Evolutionary conservation across 306 rosid species (phyloP), one percentile per base, ranked within the genome.

Genomic region (Boehmeria nivea): DNA sequence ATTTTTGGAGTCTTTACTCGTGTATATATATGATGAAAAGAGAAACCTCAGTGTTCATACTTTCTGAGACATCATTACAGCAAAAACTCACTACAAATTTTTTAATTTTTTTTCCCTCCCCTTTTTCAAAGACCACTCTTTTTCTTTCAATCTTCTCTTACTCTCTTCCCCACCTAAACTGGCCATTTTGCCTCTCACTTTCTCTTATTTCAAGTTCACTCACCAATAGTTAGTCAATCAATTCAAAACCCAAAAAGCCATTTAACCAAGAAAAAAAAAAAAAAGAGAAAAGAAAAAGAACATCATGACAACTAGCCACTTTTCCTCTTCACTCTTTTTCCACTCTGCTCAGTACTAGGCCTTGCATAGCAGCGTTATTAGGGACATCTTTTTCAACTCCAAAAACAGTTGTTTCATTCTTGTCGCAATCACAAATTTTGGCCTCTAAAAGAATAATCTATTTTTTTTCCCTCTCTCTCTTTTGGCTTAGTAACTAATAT

Each of bases 271-370:
- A n/a, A n/a, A n/a, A n/a, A n/a, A n/a, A n/a, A n/a, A n/a, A n/a
- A n/a, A n/a, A n/a, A n/a, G n/a, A n/a, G n/a, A n/a, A n/a, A n/a
- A n/a, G n/a, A n/a, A 12, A 66, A 63, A 72, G 31, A 66, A 68
- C 71, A 78, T 76, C 53, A 82, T 76, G 82, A 78, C 80, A 78
- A 71, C 76, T 65, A 57, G 40, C 66, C 57, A 49, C 85, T 78
- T 84, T n/a, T n/a, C n/a, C n/a, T n/a, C n/a, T n/a, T n/a, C n/a
- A n/a, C n/a, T n/a, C n/a, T n/a, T n/a, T 70, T 43, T 67, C n/a
- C 52, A 1, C 51, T 24, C 20, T 65, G 63, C 64, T 76, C 75
- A 13, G n/a, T n/a, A n/a, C n/a, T n/a, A n/a, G n/a, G n/a, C n/a
- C n/a, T n/a, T n/a, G n/a, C n/a, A n/a, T n/a, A n/a, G n/a, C n/a